Percentiles rank a stretch among this genome's conserved stretches.
Conservation (phyloP, 495 filamentous ascomycete species). For the Daldinia bambusicola region DNA sequence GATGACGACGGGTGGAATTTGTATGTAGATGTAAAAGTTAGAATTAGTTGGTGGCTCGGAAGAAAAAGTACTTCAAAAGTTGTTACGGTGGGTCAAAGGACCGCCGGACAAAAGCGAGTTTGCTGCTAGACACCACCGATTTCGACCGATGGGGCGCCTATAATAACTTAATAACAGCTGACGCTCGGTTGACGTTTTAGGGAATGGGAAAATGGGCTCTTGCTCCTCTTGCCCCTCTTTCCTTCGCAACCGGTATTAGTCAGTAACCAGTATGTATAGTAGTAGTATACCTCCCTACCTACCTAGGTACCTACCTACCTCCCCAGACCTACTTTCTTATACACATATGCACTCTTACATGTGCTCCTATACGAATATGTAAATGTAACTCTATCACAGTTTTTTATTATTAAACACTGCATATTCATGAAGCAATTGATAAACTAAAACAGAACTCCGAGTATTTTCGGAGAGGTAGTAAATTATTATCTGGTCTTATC, state of each 20-base stretch:
- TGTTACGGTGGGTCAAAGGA: conserved; percentile 35
- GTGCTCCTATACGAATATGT: not conserved
- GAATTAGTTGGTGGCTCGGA: not conserved
- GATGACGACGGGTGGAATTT: conserved; percentile 1
- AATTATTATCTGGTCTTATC: conserved; percentile 37
- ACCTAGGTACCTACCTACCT: too few species aligned
- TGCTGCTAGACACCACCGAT: conserved; percentile 33
- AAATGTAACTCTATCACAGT: not conserved
- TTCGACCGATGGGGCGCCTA: conserved; percentile 34
- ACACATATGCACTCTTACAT: conserved; percentile 2
- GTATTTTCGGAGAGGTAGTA: conserved; percentile 11
- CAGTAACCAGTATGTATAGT: too few species aligned
- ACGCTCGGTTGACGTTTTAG: conserved; percentile 42
- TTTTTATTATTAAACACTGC: not conserved
- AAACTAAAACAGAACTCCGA: conserved; percentile 3
- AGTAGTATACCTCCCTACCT: conserved; percentile 16
- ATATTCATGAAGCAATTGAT: conserved; percentile 3
- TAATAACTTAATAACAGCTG: conserved; percentile 30
- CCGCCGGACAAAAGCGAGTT: conserved; percentile 35
- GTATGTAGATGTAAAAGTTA: conserved; percentile 1
- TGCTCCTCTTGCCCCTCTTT: conserved; percentile 39
- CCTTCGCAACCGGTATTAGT: conserved; percentile 23
- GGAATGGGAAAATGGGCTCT: conserved; percentile 16
- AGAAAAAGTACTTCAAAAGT: conserved; percentile 24
- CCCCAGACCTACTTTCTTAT: too few species aligned